Base-by-base conservation (phyloP, 805 yeast species). In the Teunomyces atbi region DNA sequence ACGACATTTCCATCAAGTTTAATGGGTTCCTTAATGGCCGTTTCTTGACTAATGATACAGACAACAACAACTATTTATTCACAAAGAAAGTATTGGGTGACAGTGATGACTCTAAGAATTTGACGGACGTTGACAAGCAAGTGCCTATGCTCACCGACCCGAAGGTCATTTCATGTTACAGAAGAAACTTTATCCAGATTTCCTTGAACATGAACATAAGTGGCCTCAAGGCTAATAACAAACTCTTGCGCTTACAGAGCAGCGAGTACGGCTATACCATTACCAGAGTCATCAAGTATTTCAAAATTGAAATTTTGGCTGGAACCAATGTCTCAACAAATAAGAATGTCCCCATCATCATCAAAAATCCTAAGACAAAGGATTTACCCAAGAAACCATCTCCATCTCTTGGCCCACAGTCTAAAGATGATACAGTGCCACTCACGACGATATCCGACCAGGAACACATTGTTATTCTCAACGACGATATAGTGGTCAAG, bases 1-100 rank as follows among this genome's bases (percentile, higher is more conserved):
- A 61, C 39, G 62, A 54, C 39, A 57, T 68, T 5, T 36, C 39
- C 5, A 45, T 66, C 12, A 58, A 57, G 5, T 59, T 68, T 29
- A 55, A 53, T 33, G 77, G 76, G 5, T 73, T 72, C 45, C 59
- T 74, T 27, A 69, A 67, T 47, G 79, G 78, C 2, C 58, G 74
- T 42, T 71, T 74, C 43, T 53, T 70, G 38, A 69, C 76, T 4
- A 69, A 71, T 51, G 71, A 70, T 43, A 57, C 55, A 15, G 77
- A 72, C 47, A 71, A 70, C 50, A 62, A 57, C 44, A 68, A 69
- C 53, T 71, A 63, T 51, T 42, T 56, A 18, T 28, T 41, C 21
- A 44, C 43, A 27, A 48, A 49, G 30, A 37, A 30, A 12, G 30
- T 36, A 6, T 29, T 28, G 35, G 43, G 40, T 6, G 47, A 39